phyloP scores from a whole-genome alignment of 495 filamentous ascomycete species.

The Aspergillus steynii region DNA sequence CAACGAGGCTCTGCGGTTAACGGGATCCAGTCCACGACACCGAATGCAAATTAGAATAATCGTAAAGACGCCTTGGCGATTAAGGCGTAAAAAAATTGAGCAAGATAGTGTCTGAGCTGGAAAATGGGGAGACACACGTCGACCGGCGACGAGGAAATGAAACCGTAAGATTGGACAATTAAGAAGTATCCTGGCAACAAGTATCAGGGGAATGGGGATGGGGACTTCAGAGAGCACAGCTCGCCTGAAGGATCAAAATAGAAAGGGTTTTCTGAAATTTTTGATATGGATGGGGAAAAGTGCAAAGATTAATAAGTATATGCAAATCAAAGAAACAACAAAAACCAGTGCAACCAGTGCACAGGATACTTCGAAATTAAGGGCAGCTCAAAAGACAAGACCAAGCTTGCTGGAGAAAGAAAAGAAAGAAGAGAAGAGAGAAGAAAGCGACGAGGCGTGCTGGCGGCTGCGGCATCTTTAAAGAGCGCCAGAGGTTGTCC shows the following conservation, averaged over 20 bases:
- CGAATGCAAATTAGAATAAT: constrained; percentile 16
- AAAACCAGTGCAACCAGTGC: constrained; percentile 50
- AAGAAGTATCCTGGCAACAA: constrained; percentile 34
- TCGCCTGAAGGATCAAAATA: constrained; percentile 29
- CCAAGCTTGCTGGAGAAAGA: constrained; percentile 69
- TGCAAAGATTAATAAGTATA: constrained; percentile 40
- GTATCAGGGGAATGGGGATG: constrained; percentile 10
- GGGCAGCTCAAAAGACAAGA: constrained; percentile 65
- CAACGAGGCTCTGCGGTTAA: constrained; percentile 12
- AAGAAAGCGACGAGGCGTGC: constrained; percentile 28
- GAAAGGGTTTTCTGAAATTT: constrained; percentile 11
- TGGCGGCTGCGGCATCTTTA: constrained; percentile 42
- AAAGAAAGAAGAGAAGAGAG: constrained; percentile 43
- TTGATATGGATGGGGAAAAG: constrained; percentile 3
- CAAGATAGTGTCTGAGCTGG: constrained; percentile 38
- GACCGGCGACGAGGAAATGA: constrained; percentile 51
- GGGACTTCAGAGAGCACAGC: constrained; percentile 48
- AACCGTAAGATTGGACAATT: constrained; percentile 32
- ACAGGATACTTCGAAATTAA: constrained; percentile 51
- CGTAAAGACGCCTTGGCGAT: constrained; percentile 17
- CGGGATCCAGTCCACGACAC: constrained; percentile 33
- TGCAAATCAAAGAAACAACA: constrained; percentile 36
- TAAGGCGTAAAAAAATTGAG: constrained; percentile 24
- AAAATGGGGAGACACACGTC: constrained; percentile 41
- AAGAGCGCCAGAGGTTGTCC: constrained; percentile 15